Conservation (phyloP, 177 flowering plant genomes). For the Telopea speciosissima region DNA sequence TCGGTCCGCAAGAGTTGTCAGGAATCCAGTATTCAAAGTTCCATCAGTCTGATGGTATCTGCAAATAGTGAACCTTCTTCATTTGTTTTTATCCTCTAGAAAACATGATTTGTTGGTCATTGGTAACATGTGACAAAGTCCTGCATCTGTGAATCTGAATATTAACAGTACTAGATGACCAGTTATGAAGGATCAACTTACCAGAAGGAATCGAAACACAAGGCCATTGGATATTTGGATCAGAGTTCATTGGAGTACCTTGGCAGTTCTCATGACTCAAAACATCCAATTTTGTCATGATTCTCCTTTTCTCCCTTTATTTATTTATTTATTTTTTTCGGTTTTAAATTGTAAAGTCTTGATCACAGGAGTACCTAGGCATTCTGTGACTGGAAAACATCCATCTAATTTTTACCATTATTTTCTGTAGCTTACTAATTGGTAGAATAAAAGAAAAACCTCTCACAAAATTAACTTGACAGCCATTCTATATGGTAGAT, state of each 20-base stretch:
- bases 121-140: background rate
- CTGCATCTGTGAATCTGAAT: too few relatives aligned
- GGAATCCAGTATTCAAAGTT: background rate
- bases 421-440: too few relatives aligned
- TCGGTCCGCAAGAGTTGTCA: background rate
- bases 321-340: too few relatives aligned
- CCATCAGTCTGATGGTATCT: background rate
- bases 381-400: too few relatives aligned
- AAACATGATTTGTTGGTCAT: background rate
- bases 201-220: background rate
- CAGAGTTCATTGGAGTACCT: background rate
- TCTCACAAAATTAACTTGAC: too few relatives aligned
- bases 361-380: too few relatives aligned
- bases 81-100: background rate
- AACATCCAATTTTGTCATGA: background rate
- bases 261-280: background rate
- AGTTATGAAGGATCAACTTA: background rate
- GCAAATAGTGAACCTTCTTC: background rate
- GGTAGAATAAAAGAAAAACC: too few relatives aligned
- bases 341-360: too few relatives aligned
- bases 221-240: background rate
- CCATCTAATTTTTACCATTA: too few relatives aligned
- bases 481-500: too few relatives aligned
- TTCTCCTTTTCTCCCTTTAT: background rate
- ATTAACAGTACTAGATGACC: background rate